These are phyloP conservation scores for Diaporthe ilicicola DNA, from an alignment of 2,329 filamentous ascomycete genomes.

Conservation along the genomic window DNA sequence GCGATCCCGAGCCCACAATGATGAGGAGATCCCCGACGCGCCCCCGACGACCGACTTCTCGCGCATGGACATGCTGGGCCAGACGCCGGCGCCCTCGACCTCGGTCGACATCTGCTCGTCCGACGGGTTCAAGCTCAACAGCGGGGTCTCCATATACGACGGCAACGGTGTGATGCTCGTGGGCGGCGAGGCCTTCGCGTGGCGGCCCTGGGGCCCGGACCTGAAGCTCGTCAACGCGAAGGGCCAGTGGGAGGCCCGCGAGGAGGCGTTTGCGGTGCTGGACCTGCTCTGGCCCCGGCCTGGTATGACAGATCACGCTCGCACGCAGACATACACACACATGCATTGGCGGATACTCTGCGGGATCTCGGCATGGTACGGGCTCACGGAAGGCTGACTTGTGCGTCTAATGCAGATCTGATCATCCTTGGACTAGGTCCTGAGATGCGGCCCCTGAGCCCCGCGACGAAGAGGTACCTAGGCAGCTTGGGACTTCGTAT, in stretches of 20 bases:
- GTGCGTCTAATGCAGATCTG: conserved; percentile 67
- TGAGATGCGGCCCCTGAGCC: conserved; percentile 78
- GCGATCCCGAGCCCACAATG: conserved; percentile 36
- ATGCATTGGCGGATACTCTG: neutral
- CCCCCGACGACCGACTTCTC: conserved; percentile 69
- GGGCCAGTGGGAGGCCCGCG: conserved; percentile 81
- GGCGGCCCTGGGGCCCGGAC: conserved; percentile 76
- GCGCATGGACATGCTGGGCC: conserved; percentile 80
- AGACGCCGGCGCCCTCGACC: conserved; percentile 79
- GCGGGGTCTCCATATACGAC: conserved; percentile 74
- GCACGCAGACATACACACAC: conserved; percentile 50
- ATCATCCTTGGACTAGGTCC: conserved; percentile 88
- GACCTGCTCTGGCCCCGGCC: conserved; percentile 87
- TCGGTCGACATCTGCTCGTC: conserved; percentile 82
- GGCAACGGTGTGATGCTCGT: conserved; percentile 81
- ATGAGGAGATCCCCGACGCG: conserved; percentile 41
- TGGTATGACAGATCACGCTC: conserved; percentile 59
- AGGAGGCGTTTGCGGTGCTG: conserved; percentile 77
- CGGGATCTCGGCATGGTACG: neutral
- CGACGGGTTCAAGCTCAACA: conserved; percentile 89
- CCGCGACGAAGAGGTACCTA: conserved; percentile 75
- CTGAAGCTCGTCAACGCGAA: conserved; percentile 73
- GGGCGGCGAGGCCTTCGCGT: conserved; percentile 86
- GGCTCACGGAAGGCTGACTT: neutral
- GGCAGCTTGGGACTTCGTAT: conserved; percentile 83